phyloP scores from a whole-genome alignment of 108 stramenopile genomes.

The Nitzschia sp. region DNA sequence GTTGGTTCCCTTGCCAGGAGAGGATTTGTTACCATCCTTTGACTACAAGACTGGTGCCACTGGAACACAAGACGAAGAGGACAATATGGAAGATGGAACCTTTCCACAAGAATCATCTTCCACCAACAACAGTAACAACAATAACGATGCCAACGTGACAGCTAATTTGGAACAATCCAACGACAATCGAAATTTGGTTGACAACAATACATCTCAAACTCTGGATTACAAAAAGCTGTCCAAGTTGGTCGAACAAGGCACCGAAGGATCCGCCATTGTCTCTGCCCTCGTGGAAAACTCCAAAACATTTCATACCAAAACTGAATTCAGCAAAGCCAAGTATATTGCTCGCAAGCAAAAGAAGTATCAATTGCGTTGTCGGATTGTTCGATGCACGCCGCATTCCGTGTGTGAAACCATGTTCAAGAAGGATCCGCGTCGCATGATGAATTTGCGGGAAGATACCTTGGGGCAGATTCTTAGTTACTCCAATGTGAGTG shows the following conservation, averaged over 20 bases:
- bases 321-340: conserved; percentile 83
- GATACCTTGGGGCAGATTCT: conserved; percentile 83
- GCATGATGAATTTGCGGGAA: conserved; percentile 66
- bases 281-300: conserved; percentile 75
- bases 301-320: conserved; percentile 76
- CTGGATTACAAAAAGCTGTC: conserved; percentile 43
- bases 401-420: conserved; percentile 62
- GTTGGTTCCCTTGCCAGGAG: conserved; percentile 57
- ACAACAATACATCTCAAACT: conserved; percentile 71
- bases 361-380: conserved; percentile 82
- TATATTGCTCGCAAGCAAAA: conserved; percentile 74
- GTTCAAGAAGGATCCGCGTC: conserved; percentile 59
- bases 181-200: conserved; percentile 82
- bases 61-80: conserved; percentile 19
- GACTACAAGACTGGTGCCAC: background rate
- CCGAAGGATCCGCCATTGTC: conserved; percentile 67
- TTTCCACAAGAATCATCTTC: conserved; percentile 14
- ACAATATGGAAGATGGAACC: conserved; percentile 30
- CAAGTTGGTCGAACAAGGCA: conserved; percentile 39
- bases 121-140: too few relatives aligned
- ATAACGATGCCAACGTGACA: conserved; percentile 3
- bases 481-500: conserved; percentile 73
- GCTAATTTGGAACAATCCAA: conserved; percentile 32
- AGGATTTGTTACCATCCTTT: conserved; percentile 59
- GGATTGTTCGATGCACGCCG: conserved; percentile 70